These are phyloP conservation scores for Rhazya stricta DNA, from an alignment of 257 asterid genomes.

Conservation along the genomic window DNA sequence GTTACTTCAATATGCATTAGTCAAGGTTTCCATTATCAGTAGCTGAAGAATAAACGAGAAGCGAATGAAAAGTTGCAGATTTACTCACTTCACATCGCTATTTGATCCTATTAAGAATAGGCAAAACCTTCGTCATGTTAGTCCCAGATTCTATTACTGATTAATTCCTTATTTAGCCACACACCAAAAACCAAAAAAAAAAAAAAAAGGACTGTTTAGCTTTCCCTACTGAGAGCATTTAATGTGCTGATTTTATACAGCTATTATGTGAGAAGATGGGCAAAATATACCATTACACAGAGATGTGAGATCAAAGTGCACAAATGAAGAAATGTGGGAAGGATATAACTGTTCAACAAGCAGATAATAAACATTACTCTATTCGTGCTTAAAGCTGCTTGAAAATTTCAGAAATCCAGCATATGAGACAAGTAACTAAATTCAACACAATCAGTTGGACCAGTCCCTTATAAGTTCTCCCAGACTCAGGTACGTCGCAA, in stretches of 20 bases:
- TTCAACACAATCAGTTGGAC: neutral
- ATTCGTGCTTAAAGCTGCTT: neutral
- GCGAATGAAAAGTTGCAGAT: too few relatives aligned
- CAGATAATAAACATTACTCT: neutral
- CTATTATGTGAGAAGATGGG: slow-evolving; percentile 2
- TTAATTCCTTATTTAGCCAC: too few relatives aligned
- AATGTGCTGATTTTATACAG: neutral
- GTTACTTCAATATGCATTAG: too few relatives aligned
- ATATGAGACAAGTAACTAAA: neutral
- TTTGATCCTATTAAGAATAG: too few relatives aligned
- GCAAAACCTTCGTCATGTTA: too few relatives aligned
- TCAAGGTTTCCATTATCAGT: too few relatives aligned
- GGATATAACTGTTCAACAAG: neutral
- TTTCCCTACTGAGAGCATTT: neutral
- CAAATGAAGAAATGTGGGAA: neutral
- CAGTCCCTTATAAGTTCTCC: neutral
- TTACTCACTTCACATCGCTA: too few relatives aligned
- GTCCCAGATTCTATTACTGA: too few relatives aligned
- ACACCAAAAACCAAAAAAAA: too few relatives aligned
- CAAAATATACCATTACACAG: slow-evolving; percentile 3
- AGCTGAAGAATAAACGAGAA: too few relatives aligned
- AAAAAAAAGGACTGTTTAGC: too few relatives aligned
- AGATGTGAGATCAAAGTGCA: neutral
- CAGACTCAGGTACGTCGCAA: neutral
- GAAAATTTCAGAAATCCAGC: neutral